These are phyloP conservation scores for Sungouiella blattae DNA, from an alignment of 805 yeast species.

Conservation along the genomic window DNA sequence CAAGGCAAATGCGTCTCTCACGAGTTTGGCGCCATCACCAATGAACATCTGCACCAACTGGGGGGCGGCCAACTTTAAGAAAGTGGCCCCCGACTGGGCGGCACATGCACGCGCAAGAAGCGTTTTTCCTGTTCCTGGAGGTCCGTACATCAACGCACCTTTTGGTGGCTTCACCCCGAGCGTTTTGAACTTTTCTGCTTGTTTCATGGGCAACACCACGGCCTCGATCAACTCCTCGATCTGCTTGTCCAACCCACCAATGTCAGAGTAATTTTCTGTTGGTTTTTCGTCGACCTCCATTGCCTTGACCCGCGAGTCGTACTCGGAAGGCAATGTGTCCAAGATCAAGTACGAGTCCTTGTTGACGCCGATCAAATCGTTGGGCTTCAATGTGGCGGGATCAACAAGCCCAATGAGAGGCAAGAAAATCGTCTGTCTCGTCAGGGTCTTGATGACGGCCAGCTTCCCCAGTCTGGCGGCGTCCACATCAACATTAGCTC, in stretches of 20 bases:
- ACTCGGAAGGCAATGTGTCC: slow-evolving; percentile 95
- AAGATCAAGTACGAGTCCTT: slow-evolving; percentile 91
- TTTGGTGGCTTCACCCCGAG: slow-evolving; percentile 20
- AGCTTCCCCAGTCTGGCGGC: slow-evolving; percentile 90
- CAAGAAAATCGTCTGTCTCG: slow-evolving; percentile 94
- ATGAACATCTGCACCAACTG: slow-evolving; percentile 22
- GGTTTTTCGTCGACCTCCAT: slow-evolving; percentile 99
- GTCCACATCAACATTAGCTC: slow-evolving; percentile 92
- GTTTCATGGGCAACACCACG: slow-evolving; percentile 21
- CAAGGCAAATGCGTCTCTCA: slow-evolving; percentile 19
- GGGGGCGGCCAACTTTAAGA: slow-evolving; percentile 20
- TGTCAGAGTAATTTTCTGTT: slow-evolving; percentile 93
- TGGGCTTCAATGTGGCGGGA: slow-evolving; percentile 89
- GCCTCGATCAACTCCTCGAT: slow-evolving; percentile 22
- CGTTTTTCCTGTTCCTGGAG: slow-evolving; percentile 20
- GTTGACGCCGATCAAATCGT: slow-evolving; percentile 95
- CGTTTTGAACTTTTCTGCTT: slow-evolving; percentile 19
- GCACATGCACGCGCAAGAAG: slow-evolving; percentile 21
- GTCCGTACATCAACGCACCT: slow-evolving; percentile 23
- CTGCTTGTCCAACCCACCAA: slow-evolving; percentile 82
- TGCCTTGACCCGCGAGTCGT: slow-evolving; percentile 96
- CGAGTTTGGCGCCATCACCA: slow-evolving; percentile 21
- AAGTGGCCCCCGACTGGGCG: slow-evolving; percentile 19
- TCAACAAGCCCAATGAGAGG: slow-evolving; percentile 96
- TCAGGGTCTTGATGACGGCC: slow-evolving; percentile 97